Base-by-base conservation (phyloP, 2,329 filamentous ascomycete genomes). In the Myriosclerotinia curreyana region DNA sequence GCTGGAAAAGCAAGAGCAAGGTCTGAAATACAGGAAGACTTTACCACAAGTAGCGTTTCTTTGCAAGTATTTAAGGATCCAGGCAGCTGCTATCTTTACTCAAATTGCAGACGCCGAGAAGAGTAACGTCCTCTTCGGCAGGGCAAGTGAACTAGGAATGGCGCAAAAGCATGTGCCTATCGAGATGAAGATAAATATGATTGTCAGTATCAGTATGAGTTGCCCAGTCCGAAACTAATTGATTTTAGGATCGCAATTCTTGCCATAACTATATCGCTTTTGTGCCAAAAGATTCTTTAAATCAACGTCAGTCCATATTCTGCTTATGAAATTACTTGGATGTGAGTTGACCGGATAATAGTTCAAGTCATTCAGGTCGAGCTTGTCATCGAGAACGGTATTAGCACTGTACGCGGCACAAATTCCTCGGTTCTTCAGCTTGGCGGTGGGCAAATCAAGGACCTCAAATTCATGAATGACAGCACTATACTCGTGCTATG, bases 81-180 rank as follows among this genome's bases (percentile, higher is more conserved):
- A 86, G 71, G 84, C 86, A 12, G 80, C 80, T n/a, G 76, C 76
- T 9, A 81, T 91, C 2, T 90, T 92, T 70, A 76, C 83, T 62
- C 80, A 86, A 65, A 86, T 92, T 73, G 86, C 91, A 67, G 84
- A 88, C 75, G 84, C 87, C 8, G 83, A 92, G 76, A 81, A 85
- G 71, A 79, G 87, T 62, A 88, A 86, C 64, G 87, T 92, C 14
- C 78, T 87, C 6, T 87, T 91, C 69, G 87, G 87, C 4, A 80
- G 81, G 40, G 77, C 82, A 4, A 64, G 68, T 46, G 54, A 66
- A 31, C 50, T 76, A 31, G 69, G 69, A 11, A 22, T 55, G 15
- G 17, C 65, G 25, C 63, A 71, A 38, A 52, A 56, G 14, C 56
- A 68, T 56, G 64, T 65, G 9, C 61, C 69, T 17, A 58, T 72